Evolutionary conservation across 164 flowering plant genomes (phyloP), one percentile per base, ranked within the genome.

Genomic region (Macadamia integrifolia): DNA sequence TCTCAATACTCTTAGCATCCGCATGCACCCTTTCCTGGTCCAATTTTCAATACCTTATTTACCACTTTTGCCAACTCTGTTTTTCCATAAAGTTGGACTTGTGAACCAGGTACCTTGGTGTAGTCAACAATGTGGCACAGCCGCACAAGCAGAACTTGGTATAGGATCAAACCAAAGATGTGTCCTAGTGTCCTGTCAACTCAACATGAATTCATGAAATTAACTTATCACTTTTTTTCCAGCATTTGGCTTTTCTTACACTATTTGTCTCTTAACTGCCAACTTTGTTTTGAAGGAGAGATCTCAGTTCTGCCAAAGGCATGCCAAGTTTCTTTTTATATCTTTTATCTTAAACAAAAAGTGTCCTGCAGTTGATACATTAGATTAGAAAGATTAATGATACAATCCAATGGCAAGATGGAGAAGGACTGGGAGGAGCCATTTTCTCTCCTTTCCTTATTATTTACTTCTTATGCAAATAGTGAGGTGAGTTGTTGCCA

Each of bases 281-380:
- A 94, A 97, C 85, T 94, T 89, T 76, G 82, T 93, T 58, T 75
- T 89, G 83, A 89, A 78, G 78, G 87, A 78, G 77, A 75, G 79
- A 30, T 81, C 91, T 58, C 73, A 80, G 61, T 67, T 87, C 59
- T 83, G 77, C 72, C 74, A 81, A 74, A 81, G 96, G 69, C 81
- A 61, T 70, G 77, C 82, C 71, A 89, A 93, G 97, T 90, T 73
- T 73, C 17, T 70, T 50, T 72, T 65, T 44, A 46, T 30, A 40
- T 40, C 1, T n/a, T 57, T 67, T 57, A 9, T 53, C 42, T 35
- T 40, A 35, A 28, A 17, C 30, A 5, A 43, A 0, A 15, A 43
- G n/a, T 2, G 2, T 46, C 6, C 1, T 15, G 28, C 0, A 6
- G 11, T 43, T 43, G 9, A 10, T n/a, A 7, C 23, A 6, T 32